Evolutionary conservation across 202 grass and related monocot species (phyloP).

Genomic region (Digitaria exilis): DNA sequence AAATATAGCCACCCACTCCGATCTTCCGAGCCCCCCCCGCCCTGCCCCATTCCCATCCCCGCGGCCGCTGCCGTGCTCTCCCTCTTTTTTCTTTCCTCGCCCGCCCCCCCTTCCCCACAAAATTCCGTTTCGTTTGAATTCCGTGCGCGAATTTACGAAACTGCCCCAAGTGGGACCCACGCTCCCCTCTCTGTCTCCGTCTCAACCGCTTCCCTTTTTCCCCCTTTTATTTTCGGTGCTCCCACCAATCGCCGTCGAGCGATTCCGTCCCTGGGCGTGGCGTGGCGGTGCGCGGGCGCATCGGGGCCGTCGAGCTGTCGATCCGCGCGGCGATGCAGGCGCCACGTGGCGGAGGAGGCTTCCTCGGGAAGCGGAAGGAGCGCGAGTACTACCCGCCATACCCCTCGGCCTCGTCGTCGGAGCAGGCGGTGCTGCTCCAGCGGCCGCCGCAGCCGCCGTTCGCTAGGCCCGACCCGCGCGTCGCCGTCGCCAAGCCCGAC

Average conservation of each 20-base stretch:
- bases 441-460: neutral
- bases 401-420: slow-evolving; percentile 7
- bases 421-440: neutral
- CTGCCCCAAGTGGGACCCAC: slow-evolving; percentile 25
- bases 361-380: slow-evolving; percentile 71
- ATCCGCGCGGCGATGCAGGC: slow-evolving; percentile 37
- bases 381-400: slow-evolving; percentile 25
- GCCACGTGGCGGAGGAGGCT: slow-evolving; percentile 39
- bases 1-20: neutral
- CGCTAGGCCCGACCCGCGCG: slow-evolving; percentile 21
- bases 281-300: slow-evolving; percentile 1
- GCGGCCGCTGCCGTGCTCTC: too few species aligned
- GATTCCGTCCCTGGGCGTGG: slow-evolving; percentile 25
- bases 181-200: neutral
- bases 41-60: neutral
- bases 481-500: neutral
- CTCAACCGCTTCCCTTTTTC: slow-evolving; percentile 21
- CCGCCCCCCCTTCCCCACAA: too few species aligned
- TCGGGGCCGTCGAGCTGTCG: slow-evolving; percentile 47
- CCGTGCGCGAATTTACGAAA: neutral
- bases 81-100: too few species aligned
- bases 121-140: neutral
- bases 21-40: too few species aligned
- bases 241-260: slow-evolving; percentile 12
- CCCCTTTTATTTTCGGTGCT: neutral